Conservation (phyloP, 768 basidiomycete genomes). For the Boletus fagicola region DNA sequence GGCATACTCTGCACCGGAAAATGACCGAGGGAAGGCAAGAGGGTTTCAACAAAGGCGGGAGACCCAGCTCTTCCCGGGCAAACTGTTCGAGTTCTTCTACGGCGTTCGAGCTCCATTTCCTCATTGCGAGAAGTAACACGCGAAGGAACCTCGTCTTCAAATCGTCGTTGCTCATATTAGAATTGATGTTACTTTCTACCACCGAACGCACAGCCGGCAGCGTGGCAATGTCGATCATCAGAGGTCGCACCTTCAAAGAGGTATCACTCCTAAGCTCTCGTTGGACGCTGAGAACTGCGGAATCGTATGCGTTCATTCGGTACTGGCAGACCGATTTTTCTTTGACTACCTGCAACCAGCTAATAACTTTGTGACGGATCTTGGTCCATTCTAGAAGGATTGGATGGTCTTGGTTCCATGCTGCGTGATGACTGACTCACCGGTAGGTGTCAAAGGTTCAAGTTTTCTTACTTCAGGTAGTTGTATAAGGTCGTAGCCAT, state of each 20-base stretch:
- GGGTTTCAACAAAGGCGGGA: slow-evolving; percentile 2
- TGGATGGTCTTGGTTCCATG: not conserved
- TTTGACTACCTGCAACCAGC: not conserved
- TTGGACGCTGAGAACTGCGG: not conserved
- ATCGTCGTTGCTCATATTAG: not conserved
- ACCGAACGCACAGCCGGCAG: not conserved
- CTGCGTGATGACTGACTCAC: not conserved
- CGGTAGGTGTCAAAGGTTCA: slow-evolving; percentile 1
- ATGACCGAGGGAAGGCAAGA: slow-evolving; percentile 8
- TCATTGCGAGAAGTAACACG: not conserved
- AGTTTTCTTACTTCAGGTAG: slow-evolving; percentile 10
- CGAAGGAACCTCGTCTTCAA: not conserved
- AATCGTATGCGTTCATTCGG: too few relatives aligned
- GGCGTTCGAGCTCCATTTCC: slow-evolving; percentile 8
- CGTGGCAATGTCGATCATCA: slow-evolving; percentile 3
- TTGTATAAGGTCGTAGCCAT: not conserved
- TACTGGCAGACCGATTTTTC: not conserved
- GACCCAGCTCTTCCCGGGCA: slow-evolving; percentile 1
- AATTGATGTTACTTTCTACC: not conserved
- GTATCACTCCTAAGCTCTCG: not conserved
- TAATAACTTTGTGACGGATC: slow-evolving; percentile 2
- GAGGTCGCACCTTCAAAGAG: slow-evolving; percentile 1
- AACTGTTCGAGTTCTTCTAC: slow-evolving; percentile 11
- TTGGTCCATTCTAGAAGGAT: slow-evolving; percentile 8
- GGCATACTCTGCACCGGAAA: slow-evolving; percentile 10